Evolutionary conservation across 306 rosid genomes (phyloP), one percentile per base, ranked within the genome.

Genomic region (Boehmeria nivea): DNA sequence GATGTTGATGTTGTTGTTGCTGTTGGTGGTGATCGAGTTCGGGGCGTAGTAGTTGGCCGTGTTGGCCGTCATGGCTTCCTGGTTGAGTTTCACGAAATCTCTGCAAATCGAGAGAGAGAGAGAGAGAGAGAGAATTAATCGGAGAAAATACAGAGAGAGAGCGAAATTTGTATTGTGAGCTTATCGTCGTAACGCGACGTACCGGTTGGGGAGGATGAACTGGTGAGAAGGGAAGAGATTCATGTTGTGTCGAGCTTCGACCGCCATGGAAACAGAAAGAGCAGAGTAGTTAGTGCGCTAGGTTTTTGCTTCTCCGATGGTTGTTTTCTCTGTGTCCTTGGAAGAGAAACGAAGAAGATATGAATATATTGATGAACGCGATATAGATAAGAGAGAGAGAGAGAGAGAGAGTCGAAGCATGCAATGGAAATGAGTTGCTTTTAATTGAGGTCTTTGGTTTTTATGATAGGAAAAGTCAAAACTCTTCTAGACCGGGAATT

Each of bases 231-330:
- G 81, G 46, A 74, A 61, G 38, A 72, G 83, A 62, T 78, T 68
- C 61, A 73, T 72, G 71, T 64, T 20, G 28, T 54, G 82, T 34
- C 25, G 72, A 55, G 98, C 91, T 68, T 84, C 91, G 73, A 90
- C 94, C 43, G 94, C 98, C 95, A 90, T 90, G 58, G 34, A 19
- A 3, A 4, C 17, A 45, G 24, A 16, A 16, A 20, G 16, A 6
- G 10, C 25, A 59, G 47, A 72, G 66, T n/a, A 31, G 36, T 1
- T 31, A 31, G 36, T 10, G 9, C 5, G 36, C 36, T 6, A 31
- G 36, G 36, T 31, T 31, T n/a, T n/a, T n/a, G n/a, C n/a, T n/a
- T n/a, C n/a, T n/a, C n/a, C n/a, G n/a, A n/a, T n/a, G n/a, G n/a
- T n/a, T n/a, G n/a, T n/a, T n/a, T n/a, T n/a, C n/a, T n/a, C n/a